Conservation (phyloP, 2,329 filamentous ascomycete genomes). For the Penicillium sp. region DNA sequence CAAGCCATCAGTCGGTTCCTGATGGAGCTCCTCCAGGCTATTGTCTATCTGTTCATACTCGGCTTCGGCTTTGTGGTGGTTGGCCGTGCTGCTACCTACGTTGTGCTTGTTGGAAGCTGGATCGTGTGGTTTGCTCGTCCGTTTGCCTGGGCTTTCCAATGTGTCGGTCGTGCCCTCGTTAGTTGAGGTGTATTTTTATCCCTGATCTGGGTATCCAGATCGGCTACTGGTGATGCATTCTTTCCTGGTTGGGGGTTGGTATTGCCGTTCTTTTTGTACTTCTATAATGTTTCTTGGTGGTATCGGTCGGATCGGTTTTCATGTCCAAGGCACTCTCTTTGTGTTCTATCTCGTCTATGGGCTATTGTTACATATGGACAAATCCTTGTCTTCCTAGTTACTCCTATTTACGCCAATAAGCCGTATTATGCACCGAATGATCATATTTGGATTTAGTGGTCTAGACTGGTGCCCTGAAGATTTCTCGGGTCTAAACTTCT, state of each 20-base stretch:
- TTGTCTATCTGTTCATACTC: constrained; percentile 33
- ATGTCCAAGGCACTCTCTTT: background rate
- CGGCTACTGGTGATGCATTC: background rate
- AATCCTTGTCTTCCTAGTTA: background rate
- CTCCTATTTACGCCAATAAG: background rate
- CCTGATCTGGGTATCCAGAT: background rate
- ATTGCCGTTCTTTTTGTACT: background rate
- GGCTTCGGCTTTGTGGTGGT: constrained; percentile 31
- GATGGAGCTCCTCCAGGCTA: constrained; percentile 31
- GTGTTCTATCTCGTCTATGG: background rate
- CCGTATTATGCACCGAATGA: background rate
- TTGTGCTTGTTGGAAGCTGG: constrained; percentile 35
- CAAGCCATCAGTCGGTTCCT: constrained; percentile 28
- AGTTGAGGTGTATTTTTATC: constrained; percentile 11
- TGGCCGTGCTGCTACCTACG: constrained; percentile 28
- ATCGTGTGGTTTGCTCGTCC: constrained; percentile 36
- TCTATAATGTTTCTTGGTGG: background rate
- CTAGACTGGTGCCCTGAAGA: too few relatives aligned
- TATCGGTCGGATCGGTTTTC: background rate
- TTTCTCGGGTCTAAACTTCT: too few relatives aligned
- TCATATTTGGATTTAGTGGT: too few relatives aligned
- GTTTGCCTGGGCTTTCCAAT: constrained; percentile 31
- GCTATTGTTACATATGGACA: background rate
- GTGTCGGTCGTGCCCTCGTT: constrained; percentile 26
- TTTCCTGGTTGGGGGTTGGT: background rate